Evolutionary conservation across 2,329 filamentous ascomycete genomes (phyloP), one percentile per base, ranked within the genome.

Genomic region (Penicillium glabrum): DNA sequence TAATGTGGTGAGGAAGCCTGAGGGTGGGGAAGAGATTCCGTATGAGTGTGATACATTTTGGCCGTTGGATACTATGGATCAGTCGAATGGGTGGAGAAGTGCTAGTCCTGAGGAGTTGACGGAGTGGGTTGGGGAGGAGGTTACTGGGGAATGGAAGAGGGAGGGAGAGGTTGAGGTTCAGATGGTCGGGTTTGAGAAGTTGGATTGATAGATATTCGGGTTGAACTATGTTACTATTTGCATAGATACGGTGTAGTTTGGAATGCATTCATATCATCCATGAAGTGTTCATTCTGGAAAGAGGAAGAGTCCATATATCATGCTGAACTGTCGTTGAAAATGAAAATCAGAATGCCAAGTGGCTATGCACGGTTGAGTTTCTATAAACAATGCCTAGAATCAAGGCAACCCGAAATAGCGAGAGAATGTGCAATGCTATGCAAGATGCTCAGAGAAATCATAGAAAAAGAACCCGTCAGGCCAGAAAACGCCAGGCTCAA

Each of bases 21-120:
- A 61, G 46, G 54, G 52, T 14, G 64, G 46, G 14, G 60, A 59
- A 44, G 69, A 62, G 31, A 60, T 60, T 54, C 71, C 66, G 53
- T 79, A 76, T 64, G 76, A 80, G 41, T 80, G 78, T 65, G 79
- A 81, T 74, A 80, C 77, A 0, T 79, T 78, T 51, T 81, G 80
- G 58, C 78, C 78, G 3, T 57, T 77, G 48, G 70, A 75, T 61
- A 59, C 70, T 19, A 59, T 79, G 47, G 49, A 68, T 8, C 14
- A 31, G 23, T 60, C 66, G 51, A 58, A 65, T 52, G 67, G 67
- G 9, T 76, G 75, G 75, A 65, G 68, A 57, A 64, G 63, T 59
- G 73, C 63, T 31, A 68, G 67, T 46, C 48, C 69, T 5, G 59
- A 66, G 48, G 73, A 79, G 62, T 64, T 75, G 41, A 67, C 66